These are phyloP conservation scores for Salvia sclarea DNA, from an alignment of 305 asterid genomes.

Conservation along the genomic window DNA sequence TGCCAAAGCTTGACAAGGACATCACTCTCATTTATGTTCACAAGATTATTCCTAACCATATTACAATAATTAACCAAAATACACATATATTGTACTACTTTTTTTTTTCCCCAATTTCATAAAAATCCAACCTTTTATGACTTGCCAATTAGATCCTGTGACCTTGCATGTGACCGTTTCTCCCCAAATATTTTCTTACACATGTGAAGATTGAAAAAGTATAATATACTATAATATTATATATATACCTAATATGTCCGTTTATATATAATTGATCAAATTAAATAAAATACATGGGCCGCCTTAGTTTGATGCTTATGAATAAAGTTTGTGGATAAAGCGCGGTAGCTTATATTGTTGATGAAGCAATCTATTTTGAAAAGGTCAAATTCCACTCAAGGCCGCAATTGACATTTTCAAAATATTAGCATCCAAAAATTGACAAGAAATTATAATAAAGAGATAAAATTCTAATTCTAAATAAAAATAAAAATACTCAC, in stretches of 20 bases:
- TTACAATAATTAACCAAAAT: conserved; percentile 11
- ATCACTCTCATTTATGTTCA: conserved; percentile 24
- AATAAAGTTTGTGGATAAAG: conserved; percentile 9
- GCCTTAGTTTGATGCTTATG: background rate
- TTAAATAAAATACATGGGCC: no score
- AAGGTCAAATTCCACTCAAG: conserved; percentile 44
- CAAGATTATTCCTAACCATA: conserved; percentile 30
- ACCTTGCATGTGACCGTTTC: conserved; percentile 37
- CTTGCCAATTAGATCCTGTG: conserved; percentile 25
- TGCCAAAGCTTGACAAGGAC: conserved; percentile 40
- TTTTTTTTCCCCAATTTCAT: background rate
- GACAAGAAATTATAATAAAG: background rate
- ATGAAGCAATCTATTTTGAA: conserved; percentile 34
- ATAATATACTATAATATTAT: background rate
- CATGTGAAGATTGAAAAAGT: conserved; percentile 41
- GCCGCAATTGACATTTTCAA: conserved; percentile 40
- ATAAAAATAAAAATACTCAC: conserved; percentile 61
- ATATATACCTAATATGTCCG: background rate
- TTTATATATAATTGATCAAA: background rate
- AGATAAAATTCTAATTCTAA: no score
- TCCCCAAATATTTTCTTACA: conserved; percentile 16
- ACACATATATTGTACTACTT: no score
- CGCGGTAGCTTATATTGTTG: conserved; percentile 23
- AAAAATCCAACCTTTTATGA: conserved; percentile 21
- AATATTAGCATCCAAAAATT: conserved; percentile 23